phyloP scores from a whole-genome alignment of 306 rosid species.

The Rosa chinensis region DNA sequence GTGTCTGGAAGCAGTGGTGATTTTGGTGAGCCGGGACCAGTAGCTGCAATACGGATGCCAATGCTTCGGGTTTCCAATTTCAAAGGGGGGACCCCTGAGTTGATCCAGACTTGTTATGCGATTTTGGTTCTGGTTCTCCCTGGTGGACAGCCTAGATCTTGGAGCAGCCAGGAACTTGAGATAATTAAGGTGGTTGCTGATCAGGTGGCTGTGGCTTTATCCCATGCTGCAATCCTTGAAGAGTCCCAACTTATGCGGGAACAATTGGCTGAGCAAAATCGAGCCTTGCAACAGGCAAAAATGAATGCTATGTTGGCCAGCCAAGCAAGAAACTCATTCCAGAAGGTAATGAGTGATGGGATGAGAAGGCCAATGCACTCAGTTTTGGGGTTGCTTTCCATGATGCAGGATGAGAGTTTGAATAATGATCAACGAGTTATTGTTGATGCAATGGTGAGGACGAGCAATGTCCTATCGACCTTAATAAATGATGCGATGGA shows the following conservation, averaged over 20 bases:
- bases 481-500: slow-evolving; percentile 95
- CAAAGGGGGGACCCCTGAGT: slow-evolving; percentile 96
- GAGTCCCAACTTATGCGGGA: slow-evolving; percentile 99
- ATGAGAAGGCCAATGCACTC: slow-evolving; percentile 99
- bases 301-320: slow-evolving; percentile 98
- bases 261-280: slow-evolving; percentile 90
- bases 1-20: slow-evolving; percentile 63
- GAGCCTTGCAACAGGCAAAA: slow-evolving; percentile 84
- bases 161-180: slow-evolving; percentile 90
- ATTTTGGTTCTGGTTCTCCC: slow-evolving; percentile 93
- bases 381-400: slow-evolving; percentile 84
- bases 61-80: slow-evolving; percentile 92
- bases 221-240: slow-evolving; percentile 98
- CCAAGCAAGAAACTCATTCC: slow-evolving; percentile 87
- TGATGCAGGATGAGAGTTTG: slow-evolving; percentile 71
- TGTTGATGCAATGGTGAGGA: slow-evolving; percentile 83
- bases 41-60: slow-evolving; percentile 97
- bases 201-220: slow-evolving; percentile 98
- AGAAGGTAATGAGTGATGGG: slow-evolving; percentile 96
- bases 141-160: slow-evolving; percentile 66
- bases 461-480: slow-evolving; percentile 84
- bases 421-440: slow-evolving; percentile 69
- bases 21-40: slow-evolving; percentile 72
- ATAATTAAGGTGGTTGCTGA: slow-evolving; percentile 97
- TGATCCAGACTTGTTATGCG: slow-evolving; percentile 75